phyloP scores from a whole-genome alignment of 352 stramenopile species.

The Pythium sukuiense region DNA sequence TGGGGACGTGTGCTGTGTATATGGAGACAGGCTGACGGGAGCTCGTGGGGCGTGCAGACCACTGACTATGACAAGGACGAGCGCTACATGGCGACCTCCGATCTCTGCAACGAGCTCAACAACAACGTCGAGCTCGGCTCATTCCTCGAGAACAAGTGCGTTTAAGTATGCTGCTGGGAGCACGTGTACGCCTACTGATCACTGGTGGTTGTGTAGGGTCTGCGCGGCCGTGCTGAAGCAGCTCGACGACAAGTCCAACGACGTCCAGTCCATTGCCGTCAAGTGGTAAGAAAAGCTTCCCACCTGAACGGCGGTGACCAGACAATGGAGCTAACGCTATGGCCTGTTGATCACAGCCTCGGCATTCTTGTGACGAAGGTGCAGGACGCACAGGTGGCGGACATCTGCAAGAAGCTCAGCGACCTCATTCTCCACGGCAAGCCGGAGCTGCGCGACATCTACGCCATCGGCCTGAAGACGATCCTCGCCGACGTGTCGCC shows the following conservation, averaged over 20 bases:
- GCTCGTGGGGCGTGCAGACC: slow-evolving; percentile 36
- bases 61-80: slow-evolving; percentile 97
- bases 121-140: slow-evolving; percentile 90
- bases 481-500: slow-evolving; percentile 94
- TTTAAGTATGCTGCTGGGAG: slow-evolving; percentile 1
- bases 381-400: slow-evolving; percentile 91
- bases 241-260: slow-evolving; percentile 98
- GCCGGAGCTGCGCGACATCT: slow-evolving; percentile 97
- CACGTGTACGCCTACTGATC: background rate
- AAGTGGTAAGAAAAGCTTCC: slow-evolving; percentile 56
- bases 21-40: background rate
- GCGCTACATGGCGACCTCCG: slow-evolving; percentile 99
- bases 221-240: slow-evolving; percentile 95
- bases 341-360: slow-evolving; percentile 47
- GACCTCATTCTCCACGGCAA: slow-evolving; percentile 97
- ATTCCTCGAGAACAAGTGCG: slow-evolving; percentile 85
- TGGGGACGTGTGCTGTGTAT: background rate
- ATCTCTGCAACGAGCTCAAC: slow-evolving; percentile 96
- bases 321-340: background rate
- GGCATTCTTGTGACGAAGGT: slow-evolving; percentile 97
- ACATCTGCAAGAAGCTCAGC: slow-evolving; percentile 97
- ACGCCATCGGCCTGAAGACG: slow-evolving; percentile 98
- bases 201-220: slow-evolving; percentile 56
- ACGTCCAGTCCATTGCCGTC: slow-evolving; percentile 95
- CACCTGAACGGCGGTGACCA: no score